Evolutionary conservation across 495 filamentous ascomycete genomes (phyloP), one percentile per base, ranked within the genome.

Genomic region (Penicillium pancosmium): DNA sequence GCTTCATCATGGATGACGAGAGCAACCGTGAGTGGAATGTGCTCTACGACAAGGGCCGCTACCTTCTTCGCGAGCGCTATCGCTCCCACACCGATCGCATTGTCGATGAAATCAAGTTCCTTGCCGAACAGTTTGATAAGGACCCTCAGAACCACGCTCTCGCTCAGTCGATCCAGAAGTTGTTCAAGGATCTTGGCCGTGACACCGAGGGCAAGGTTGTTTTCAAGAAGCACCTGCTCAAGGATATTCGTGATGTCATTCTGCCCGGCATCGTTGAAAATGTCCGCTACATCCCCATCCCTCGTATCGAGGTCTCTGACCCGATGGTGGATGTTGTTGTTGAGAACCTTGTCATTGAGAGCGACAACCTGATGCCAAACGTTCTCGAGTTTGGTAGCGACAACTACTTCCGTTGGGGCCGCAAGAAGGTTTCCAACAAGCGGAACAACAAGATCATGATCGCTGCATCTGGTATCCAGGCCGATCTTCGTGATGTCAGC

Each of bases 331-430:
- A 98, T 73, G 90, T 88, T 50, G 76, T 98, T 15, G 80, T 98
- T 41, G 94, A 98, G 78, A 98, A 98, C 70, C 80, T 98, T 25
- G 87, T 96, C 43, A 83, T 98, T 61, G 94, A 98, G 77, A 91
- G 91, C 58, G 94, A 98, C 77, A 98, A 98, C 75, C 84, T 98
- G 63, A 91, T 94, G 83, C 94, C 94, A 40, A 98, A 98, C 71
- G 86, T 96, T 2, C 75, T 97, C 25, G 95, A 98, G 67, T 84
- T 98, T 65, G 86, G 86, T 48, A 90, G 84, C 69, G 93, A 98
- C 76, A 96, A 97, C 78, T 96, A 96, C 79, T 92, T 92, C 84
- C 87, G 91, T 60, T 97, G 89, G 84, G 95, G 94, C 21, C 91
- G 94, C 65, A 97, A 94, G 87, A 83, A 81, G 57, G 79, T 88